These are phyloP conservation scores for Fusarium bulbicola DNA, from an alignment of 2,329 filamentous ascomycete species.

Conservation along the genomic window DNA sequence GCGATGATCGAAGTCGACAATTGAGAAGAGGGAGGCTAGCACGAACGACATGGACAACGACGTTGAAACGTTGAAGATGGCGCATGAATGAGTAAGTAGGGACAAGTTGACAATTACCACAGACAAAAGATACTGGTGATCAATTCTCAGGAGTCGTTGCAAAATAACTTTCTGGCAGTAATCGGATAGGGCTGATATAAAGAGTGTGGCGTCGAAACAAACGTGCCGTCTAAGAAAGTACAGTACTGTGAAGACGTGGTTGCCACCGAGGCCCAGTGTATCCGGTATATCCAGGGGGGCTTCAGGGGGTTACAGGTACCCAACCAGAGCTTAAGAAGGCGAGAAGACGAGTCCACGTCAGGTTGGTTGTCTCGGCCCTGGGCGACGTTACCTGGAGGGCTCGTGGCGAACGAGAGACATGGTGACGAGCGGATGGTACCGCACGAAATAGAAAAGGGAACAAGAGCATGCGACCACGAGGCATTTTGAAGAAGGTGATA, in stretches of 20 bases:
- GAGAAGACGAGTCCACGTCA: constrained; percentile 22
- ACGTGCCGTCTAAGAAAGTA: constrained; percentile 2
- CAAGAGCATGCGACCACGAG: constrained; percentile 39
- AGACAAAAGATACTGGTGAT: constrained; percentile 2
- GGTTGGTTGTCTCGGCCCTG: constrained; percentile 31
- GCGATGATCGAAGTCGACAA: constrained; percentile 18
- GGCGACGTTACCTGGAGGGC: constrained; percentile 35
- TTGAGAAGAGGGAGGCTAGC: constrained; percentile 27
- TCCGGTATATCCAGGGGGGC: constrained; percentile 25
- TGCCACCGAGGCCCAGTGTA: constrained; percentile 34
- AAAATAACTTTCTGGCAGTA: constrained; percentile 14
- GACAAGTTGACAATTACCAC: constrained; percentile 7
- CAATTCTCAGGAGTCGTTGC: not conserved
- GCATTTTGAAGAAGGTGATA: constrained; percentile 45
- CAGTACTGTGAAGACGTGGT: constrained; percentile 18
- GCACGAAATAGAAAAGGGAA: constrained; percentile 19
- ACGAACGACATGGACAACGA: constrained; percentile 38
- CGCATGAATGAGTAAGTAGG: not conserved
- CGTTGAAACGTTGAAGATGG: constrained; percentile 4
- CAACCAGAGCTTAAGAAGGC: constrained; percentile 32
- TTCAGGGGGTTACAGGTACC: constrained; percentile 27
- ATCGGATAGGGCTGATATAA: constrained; percentile 44
- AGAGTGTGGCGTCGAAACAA: constrained; percentile 35
- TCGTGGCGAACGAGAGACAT: constrained; percentile 41
- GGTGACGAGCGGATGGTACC: constrained; percentile 33